Evolutionary conservation across 2,329 filamentous ascomycete species (phyloP), one percentile per base, ranked within the genome.

Genomic region (Aspergillus viridinutans): DNA sequence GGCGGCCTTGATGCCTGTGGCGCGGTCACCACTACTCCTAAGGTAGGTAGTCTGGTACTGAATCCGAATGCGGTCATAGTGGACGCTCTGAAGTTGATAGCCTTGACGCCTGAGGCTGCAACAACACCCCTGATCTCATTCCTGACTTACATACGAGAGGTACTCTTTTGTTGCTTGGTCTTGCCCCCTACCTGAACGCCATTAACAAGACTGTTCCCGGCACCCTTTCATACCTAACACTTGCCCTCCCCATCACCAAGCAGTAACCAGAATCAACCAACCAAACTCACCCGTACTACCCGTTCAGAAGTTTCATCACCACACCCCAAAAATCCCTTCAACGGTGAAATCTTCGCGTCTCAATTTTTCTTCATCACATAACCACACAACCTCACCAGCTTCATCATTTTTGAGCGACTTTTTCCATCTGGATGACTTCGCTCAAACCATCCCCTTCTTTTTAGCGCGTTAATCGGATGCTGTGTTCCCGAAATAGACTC

Each of bases 401-500:
- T 62, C 72, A 78, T 79, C 75, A 60, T 60, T 72, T 75, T 61
- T 63, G 68, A 76, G 72, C 73, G 73, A 76, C 73, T 76, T 72
- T 72, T 72, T 70, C 67, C 64, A 67, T 72, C 74, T 76, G 72
- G 68, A 74, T 74, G 74, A 71, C 69, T 70, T 70, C 67, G 68
- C 67, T 73, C 71, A 70, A 68, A 65, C 60, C 60, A 66, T 66
- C 67, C 58, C 63, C 64, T 71, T 69, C 65, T 69, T 79, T 76
- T 75, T 67, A 69, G 72, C 74, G 72, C 74, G 74, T 76, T 72
- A 77, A 77, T 79, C 76, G 76, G 73, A 79, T 79, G 78, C 72
- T 72, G 74, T 72, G 68, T 76, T 73, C 69, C 73, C 71, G 69
- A 76, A 73, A 68, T 75, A 75, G 74, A 72, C 76, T 75, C 75